These are phyloP conservation scores for Psidium guajava DNA, from an alignment of 345 rosid species.

Conservation along the genomic window DNA sequence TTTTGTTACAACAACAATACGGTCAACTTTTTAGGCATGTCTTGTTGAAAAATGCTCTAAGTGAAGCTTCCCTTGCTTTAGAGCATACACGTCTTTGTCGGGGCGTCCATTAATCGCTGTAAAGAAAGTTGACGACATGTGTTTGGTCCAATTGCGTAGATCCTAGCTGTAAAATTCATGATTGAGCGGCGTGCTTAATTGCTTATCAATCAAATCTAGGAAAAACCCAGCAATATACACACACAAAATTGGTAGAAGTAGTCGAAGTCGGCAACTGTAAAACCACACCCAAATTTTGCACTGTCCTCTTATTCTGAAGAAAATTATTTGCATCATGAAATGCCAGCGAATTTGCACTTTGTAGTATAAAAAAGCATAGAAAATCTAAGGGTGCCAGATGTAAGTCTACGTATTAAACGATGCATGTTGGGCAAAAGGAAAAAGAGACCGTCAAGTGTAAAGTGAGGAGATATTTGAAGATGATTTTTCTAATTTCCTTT, in stretches of 20 bases:
- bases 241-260: not conserved
- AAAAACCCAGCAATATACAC: not conserved
- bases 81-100: not conserved
- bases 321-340: not conserved
- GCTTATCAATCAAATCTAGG: not conserved
- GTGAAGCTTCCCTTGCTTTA: not conserved
- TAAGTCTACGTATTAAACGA: no score
- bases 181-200: not conserved
- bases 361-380: not conserved
- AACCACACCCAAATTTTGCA: not conserved
- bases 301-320: not conserved
- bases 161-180: not conserved
- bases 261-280: not conserved
- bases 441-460: not conserved
- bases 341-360: not conserved
- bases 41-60: not conserved
- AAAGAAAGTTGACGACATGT: no score
- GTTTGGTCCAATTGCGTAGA: not conserved
- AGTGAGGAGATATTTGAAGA: not conserved
- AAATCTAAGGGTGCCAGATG: not conserved
- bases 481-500: not conserved
- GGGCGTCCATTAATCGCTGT: not conserved
- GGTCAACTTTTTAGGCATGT: not conserved
- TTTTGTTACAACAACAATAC: not conserved
- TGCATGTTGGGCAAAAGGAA: not conserved